Evolutionary conservation across 1,284 basidiomycete species (phyloP), one percentile per base, ranked within the genome.

Genomic region (Ustilago bromivora): DNA sequence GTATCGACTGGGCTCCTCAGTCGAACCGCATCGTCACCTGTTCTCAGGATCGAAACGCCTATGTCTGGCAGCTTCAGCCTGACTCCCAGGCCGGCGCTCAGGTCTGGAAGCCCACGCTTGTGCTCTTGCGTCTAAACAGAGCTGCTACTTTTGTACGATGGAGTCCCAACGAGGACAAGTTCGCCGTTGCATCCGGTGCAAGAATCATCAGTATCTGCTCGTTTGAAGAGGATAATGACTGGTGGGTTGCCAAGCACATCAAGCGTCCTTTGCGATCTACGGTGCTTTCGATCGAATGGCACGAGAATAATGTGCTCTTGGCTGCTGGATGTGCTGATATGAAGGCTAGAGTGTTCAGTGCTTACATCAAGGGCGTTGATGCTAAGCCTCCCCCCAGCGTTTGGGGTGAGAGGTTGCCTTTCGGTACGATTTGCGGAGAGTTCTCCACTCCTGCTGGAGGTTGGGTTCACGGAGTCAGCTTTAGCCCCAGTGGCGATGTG

Each of bases 361-460:
- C 96, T 5, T 99, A 95, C 88, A 97, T 98, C 89, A 99, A 99
- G 89, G 97, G 98, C 80, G 92, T 98, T n/a, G 96, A 99, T 86
- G 91, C 53, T 71, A 96, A 94, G 83, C 97, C 96, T 34, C 89
- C 92, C 58, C 90, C 95, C 0, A 92, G 92, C 19, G 92, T 96
- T 0, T 99, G 97, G 97, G 97, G 97, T 41, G 95, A 96, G 81
- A 94, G 96, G 76, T 89, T 99, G 3, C 97, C 97, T 0, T 99
- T 99, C 89, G 96, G 96, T 84, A 98, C 97, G 0, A 90, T 99
- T 71, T 99, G 96, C 78, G 97, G 94, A 60, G 97, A 99, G 87
- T 99, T 93, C 85, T 86, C 89, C 38, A 94, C 92, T 76, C 92
- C 94, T 0, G 90, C 92, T 53, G 95, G 95, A 49, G 97, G 97